Evolutionary conservation across 108 stramenopile genomes (phyloP).

Genomic region (Nitzschia inconspicua): DNA sequence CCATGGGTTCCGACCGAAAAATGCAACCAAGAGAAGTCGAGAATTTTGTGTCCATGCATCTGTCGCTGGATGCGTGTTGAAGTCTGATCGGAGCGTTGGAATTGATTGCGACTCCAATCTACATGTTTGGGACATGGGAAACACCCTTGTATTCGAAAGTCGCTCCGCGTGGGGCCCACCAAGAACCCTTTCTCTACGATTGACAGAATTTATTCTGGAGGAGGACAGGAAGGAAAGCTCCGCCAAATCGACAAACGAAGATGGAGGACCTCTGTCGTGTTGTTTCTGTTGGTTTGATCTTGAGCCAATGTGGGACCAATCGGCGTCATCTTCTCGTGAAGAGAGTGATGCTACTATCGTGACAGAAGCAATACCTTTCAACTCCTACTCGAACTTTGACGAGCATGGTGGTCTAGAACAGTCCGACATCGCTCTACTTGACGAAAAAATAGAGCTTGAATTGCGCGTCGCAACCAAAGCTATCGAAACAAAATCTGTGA

Average conservation of each 20-base stretch:
- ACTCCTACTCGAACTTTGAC: constrained; percentile 42
- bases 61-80: constrained; percentile 58
- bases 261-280: no score
- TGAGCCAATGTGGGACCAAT: constrained; percentile 49
- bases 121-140: constrained; percentile 44
- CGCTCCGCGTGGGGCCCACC: constrained; percentile 81
- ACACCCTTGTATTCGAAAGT: constrained; percentile 57
- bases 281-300: constrained; percentile 82
- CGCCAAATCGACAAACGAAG: no score
- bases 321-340: no score
- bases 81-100: constrained; percentile 42
- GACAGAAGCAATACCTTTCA: constrained; percentile 2
- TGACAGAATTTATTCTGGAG: constrained; percentile 27
- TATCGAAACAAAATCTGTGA: constrained; percentile 2
- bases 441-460: constrained; percentile 47
- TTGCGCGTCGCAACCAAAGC: constrained; percentile 47
- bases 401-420: constrained; percentile 64
- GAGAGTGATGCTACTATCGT: no score
- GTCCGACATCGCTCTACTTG: background rate
- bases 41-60: constrained; percentile 52
- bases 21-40: background rate
- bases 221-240: constrained; percentile 1
- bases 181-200: constrained; percentile 59
- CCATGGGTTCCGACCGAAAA: background rate
- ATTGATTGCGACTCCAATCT: background rate